A percentile compares a stretch with the other conserved stretches of the same genome.
These are phyloP conservation scores for Aspergillus bridgeri DNA, from an alignment of 495 filamentous ascomycete species.

Conservation along the genomic window DNA sequence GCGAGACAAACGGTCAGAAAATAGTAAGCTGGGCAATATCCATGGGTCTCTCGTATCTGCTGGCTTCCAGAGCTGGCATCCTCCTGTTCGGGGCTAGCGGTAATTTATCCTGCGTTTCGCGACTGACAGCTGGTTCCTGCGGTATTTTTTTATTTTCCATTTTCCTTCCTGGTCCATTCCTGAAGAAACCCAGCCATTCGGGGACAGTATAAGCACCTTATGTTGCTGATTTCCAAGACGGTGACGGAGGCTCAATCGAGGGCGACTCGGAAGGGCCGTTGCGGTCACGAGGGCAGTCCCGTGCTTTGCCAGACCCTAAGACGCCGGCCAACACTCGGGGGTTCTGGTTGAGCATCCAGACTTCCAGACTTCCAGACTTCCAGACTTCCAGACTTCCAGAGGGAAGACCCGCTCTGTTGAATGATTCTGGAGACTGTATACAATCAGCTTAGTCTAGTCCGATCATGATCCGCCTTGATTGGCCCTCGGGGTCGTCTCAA, in stretches of 20 bases:
- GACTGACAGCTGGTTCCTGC: not conserved
- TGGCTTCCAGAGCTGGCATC: not conserved
- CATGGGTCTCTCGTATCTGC: not conserved
- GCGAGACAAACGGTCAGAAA: not conserved
- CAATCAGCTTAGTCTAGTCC: not conserved
- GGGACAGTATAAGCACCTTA: not conserved
- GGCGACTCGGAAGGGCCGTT: not conserved
- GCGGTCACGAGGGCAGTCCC: not conserved
- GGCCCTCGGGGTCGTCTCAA: not conserved
- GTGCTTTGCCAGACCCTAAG: not conserved
- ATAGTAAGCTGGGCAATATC: not conserved
- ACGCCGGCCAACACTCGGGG: too few species aligned
- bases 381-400: too few species aligned
- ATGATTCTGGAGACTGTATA: not conserved
- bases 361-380: too few species aligned
- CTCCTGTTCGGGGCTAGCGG: not conserved
- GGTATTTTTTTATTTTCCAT: too few species aligned
- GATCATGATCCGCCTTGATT: too few species aligned
- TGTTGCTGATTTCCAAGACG: not conserved
- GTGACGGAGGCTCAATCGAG: not conserved
- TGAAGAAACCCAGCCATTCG: not conserved
- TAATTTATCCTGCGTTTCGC: not conserved
- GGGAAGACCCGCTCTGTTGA: not conserved
- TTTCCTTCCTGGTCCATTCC: too few species aligned
- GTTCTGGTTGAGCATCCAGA: too few species aligned